Percentiles rank a stretch among this genome's conserved stretches.
phyloP scores from a whole-genome alignment of 2,329 filamentous ascomycete genomes.

The Fusarium brevicatenulatum region DNA sequence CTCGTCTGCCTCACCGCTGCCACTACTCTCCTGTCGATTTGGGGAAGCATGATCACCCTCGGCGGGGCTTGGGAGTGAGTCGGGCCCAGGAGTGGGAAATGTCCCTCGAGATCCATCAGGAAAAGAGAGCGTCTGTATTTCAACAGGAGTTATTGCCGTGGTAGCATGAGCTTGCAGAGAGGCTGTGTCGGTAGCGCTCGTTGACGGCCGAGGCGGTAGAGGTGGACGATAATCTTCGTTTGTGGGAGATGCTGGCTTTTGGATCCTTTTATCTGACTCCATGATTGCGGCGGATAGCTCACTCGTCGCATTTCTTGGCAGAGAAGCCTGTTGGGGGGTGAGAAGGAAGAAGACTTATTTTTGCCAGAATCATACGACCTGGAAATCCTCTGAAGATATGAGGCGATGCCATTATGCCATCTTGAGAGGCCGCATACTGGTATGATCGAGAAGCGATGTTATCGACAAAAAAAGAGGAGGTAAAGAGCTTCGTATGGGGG shows the following conservation, averaged over 20 bases:
- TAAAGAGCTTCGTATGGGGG: not conserved
- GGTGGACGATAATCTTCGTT: constrained; percentile 63
- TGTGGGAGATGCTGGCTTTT: constrained; percentile 40
- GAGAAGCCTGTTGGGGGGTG: constrained; percentile 5
- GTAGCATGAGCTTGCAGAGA: constrained; percentile 74
- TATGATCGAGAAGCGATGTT: constrained; percentile 11
- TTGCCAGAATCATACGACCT: constrained; percentile 27
- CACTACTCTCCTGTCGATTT: constrained; percentile 43
- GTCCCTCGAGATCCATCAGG: constrained; percentile 75
- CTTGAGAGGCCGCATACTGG: constrained; percentile 37
- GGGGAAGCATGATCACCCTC: constrained; percentile 56
- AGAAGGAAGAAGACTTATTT: not conserved
- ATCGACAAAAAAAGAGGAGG: constrained; percentile 23
- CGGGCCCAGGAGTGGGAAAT: constrained; percentile 58
- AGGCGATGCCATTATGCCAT: constrained; percentile 46
- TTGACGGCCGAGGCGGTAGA: constrained; percentile 62
- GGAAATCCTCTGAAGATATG: constrained; percentile 7
- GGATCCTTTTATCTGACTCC: constrained; percentile 43
- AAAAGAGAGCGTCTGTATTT: constrained; percentile 80
- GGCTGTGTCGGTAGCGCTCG: constrained; percentile 52
- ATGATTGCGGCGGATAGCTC: constrained; percentile 24
- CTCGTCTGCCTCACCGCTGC: constrained; percentile 66
- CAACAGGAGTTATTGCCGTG: constrained; percentile 84
- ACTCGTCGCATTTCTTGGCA: constrained; percentile 44
- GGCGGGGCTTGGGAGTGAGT: constrained; percentile 51